A percentile compares a stretch with the other conserved stretches of the same genome.
Evolutionary conservation across 164 flowering plant genomes (phyloP).

Genomic region (Kingdonia uniflora): DNA sequence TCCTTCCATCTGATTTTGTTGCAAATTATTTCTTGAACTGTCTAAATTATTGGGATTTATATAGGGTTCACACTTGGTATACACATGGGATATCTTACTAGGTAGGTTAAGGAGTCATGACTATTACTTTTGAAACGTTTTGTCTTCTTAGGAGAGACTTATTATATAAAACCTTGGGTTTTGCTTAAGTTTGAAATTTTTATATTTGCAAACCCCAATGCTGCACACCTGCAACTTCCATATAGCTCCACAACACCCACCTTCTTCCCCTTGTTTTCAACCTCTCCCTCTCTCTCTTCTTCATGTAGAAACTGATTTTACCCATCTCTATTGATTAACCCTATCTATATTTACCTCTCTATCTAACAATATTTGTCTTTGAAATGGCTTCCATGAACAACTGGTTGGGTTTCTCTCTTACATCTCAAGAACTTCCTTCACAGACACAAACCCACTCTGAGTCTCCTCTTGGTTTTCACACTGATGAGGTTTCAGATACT

Average conservation of each 20-base stretch:
- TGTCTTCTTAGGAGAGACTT: too few relatives aligned
- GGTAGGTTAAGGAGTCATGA: not conserved
- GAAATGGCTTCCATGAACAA: slow-evolving; percentile 67
- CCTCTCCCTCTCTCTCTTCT: slow-evolving; percentile 9
- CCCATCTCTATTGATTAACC: slow-evolving; percentile 4
- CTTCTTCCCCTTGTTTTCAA: slow-evolving; percentile 9
- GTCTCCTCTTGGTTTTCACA: slow-evolving; percentile 29
- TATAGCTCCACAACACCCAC: slow-evolving; percentile 6
- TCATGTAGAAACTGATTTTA: slow-evolving; percentile 26
- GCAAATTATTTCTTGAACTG: too few relatives aligned
- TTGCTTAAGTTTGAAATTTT: slow-evolving; percentile 17
- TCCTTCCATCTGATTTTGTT: too few relatives aligned
- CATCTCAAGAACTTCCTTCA: slow-evolving; percentile 48
- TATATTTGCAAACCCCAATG: slow-evolving; percentile 23
- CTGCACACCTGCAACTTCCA: slow-evolving; percentile 12
- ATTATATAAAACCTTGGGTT: slow-evolving; percentile 22
- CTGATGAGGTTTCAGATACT: slow-evolving; percentile 39
- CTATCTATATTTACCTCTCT: not conserved
- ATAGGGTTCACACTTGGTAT: too few relatives aligned
- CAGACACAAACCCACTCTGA: slow-evolving; percentile 24
- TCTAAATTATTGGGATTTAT: too few relatives aligned
- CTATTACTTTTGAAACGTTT: too few relatives aligned
- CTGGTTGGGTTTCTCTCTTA: slow-evolving; percentile 87
- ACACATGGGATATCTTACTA: not conserved
- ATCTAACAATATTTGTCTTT: not conserved